phyloP scores from a whole-genome alignment of 2,329 filamentous ascomycete species.

The Seiridium cupressi region DNA sequence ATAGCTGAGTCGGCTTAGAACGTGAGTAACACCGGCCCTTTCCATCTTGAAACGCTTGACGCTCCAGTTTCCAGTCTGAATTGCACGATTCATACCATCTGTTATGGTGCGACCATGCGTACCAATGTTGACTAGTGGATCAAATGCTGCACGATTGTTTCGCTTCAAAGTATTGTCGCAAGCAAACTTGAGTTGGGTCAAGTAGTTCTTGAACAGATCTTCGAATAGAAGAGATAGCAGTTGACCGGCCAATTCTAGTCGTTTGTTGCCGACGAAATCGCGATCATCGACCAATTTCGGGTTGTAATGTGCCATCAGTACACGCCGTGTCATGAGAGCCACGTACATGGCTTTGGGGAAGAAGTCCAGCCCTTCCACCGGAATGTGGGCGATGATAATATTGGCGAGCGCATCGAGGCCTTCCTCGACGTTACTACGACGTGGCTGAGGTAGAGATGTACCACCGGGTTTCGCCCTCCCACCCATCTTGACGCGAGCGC shows the following conservation, averaged over 20 bases:
- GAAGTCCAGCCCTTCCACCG: constrained; percentile 88
- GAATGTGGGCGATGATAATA: constrained; percentile 91
- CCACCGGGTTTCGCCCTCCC: constrained; percentile 58
- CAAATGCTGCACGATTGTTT: constrained; percentile 84
- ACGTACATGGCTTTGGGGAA: constrained; percentile 96
- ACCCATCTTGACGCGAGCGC: constrained; percentile 83
- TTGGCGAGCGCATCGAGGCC: constrained; percentile 90
- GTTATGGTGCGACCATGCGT: constrained; percentile 87
- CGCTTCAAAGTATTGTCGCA: constrained; percentile 97
- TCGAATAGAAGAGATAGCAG: constrained; percentile 92
- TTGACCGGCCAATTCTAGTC: constrained; percentile 90
- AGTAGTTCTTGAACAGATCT: constrained; percentile 96
- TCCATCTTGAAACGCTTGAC: constrained; percentile 99
- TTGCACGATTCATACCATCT: constrained; percentile 89
- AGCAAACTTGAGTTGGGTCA: constrained; percentile 81
- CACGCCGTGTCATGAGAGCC: constrained; percentile 94
- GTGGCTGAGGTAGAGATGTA: constrained; percentile 45
- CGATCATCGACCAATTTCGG: constrained; percentile 88
- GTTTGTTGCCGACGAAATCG: constrained; percentile 98
- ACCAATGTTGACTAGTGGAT: constrained; percentile 80
- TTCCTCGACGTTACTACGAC: constrained; percentile 83
- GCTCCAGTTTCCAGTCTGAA: constrained; percentile 97
- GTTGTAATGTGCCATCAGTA: constrained; percentile 91
- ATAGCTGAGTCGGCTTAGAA: constrained; percentile 92
- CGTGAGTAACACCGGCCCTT: constrained; percentile 91